Evolutionary conservation across 345 rosid genomes (phyloP), one percentile per base, ranked within the genome.

Genomic region (Salix caprea): DNA sequence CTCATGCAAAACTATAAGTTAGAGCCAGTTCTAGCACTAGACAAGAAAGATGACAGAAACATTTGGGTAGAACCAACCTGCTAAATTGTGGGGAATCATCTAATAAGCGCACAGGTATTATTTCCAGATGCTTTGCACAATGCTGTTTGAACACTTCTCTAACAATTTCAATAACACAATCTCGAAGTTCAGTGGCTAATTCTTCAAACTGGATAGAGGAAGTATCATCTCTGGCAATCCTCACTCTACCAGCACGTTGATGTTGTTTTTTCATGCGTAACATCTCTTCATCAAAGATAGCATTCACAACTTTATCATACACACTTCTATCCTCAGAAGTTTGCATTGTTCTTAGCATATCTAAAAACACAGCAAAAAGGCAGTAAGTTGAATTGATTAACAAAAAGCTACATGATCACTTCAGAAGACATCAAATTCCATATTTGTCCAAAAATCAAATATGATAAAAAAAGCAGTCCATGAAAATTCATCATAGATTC

Each of bases 41-140:
- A 21, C 6, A 21, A 76, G n/a, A 68, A 76, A 71, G 66, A 24
- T 75, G 62, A 26, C 40, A 40, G 52, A 36, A 48, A 54, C 56
- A 75, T 70, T 39, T 52, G 60, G 78, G 70, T 24, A 60, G 78
- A 26, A 78, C 39, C 46, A 71, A 95, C 99, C 97, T 89, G 75
- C 75, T 86, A 64, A 87, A 86, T 66, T 88, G 87, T 76, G 87
- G 89, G 46, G 80, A 85, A 78, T 90, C 94, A 75, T 85, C 90
- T 77, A 89, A 82, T 81, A 95, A 85, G 78, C 77, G 87, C 90
- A 95, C 78, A 9, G 95, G 92, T 67, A 81, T 82, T 76, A 90
- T 85, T 87, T 91, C 97, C 60, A 93, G 78, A 85, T 87, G 97
- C 88, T 89, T 91, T 54, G 96, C 97, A 84, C 97, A 91, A 78